These are phyloP conservation scores for Helicostylum pulchrum DNA, from an alignment of 192 early-diverging fungal species.

Conservation along the genomic window DNA sequence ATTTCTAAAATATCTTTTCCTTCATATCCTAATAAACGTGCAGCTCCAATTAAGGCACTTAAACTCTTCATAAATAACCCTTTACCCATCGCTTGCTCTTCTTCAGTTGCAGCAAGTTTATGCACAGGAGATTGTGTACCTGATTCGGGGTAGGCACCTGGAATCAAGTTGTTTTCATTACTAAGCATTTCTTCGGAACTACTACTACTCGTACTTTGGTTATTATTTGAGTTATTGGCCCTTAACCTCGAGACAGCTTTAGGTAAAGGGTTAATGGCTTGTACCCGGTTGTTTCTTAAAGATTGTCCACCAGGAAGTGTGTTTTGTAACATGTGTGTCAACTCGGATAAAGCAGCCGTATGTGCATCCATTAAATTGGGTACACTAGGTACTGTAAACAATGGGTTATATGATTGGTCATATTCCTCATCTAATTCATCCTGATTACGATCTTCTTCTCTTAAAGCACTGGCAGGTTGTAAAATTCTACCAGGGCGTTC, in stretches of 20 bases:
- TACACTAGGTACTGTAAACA: conserved; percentile 39
- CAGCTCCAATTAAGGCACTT: conserved; percentile 26
- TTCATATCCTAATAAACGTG: conserved; percentile 23
- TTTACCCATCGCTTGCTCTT: conserved; percentile 1
- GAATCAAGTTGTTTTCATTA: conserved; percentile 1
- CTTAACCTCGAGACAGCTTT: conserved; percentile 21
- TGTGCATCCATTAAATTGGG: conserved; percentile 37
- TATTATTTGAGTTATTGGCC: background rate
- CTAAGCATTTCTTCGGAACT: background rate
- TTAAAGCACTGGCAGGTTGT: conserved; percentile 4
- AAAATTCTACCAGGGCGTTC: background rate
- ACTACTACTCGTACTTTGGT: background rate
- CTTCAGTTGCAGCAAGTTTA: background rate
- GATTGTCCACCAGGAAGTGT: conserved; percentile 17
- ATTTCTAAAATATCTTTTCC: conserved; percentile 30
- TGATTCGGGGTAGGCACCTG: conserved; percentile 38
- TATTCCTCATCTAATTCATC: conserved; percentile 40
- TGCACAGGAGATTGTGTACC: background rate
- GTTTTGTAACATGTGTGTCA: conserved; percentile 31
- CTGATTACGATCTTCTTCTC: background rate
- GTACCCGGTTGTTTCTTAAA: background rate
- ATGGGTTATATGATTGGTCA: conserved; percentile 37
- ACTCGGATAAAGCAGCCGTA: conserved; percentile 23
- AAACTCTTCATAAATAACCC: conserved; percentile 30
- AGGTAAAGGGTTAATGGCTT: conserved; percentile 24